Conservation (phyloP, 2,329 filamentous ascomycete genomes). For the Cladosporium sp. region DNA sequence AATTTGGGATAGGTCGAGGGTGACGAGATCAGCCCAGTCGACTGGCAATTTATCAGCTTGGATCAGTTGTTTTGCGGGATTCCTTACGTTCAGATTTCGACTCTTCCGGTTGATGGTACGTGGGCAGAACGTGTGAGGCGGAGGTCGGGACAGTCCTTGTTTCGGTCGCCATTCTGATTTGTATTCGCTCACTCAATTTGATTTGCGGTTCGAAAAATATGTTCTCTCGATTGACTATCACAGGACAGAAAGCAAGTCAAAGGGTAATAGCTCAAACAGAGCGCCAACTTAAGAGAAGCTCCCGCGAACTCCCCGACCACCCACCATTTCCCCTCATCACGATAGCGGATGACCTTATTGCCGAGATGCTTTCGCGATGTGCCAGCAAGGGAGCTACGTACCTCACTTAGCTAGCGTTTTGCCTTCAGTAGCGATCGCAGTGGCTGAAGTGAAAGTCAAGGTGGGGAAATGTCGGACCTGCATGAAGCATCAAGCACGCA, state of each 20-base stretch:
- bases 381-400: background rate
- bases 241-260: too few species aligned
- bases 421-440: background rate
- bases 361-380: background rate
- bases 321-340: background rate
- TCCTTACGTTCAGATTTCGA: constrained; percentile 2
- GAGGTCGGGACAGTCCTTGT: background rate
- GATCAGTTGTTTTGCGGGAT: background rate
- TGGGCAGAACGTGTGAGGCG: background rate
- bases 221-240: too few species aligned
- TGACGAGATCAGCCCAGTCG: constrained; percentile 51
- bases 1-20: constrained; percentile 51
- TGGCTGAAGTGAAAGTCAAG: background rate
- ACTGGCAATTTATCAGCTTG: background rate
- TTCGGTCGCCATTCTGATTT: constrained; percentile 1
- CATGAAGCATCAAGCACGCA: background rate
- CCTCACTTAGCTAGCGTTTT: background rate
- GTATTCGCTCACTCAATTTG: too few species aligned
- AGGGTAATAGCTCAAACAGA: background rate
- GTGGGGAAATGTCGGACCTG: background rate
- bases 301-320: background rate
- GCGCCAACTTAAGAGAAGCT: background rate
- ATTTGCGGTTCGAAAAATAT: too few species aligned
- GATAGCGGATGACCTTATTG: background rate
- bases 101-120: constrained; percentile 6